Evolutionary conservation across 306 rosid species (phyloP).

Genomic region (Dalbergia cultrata): DNA sequence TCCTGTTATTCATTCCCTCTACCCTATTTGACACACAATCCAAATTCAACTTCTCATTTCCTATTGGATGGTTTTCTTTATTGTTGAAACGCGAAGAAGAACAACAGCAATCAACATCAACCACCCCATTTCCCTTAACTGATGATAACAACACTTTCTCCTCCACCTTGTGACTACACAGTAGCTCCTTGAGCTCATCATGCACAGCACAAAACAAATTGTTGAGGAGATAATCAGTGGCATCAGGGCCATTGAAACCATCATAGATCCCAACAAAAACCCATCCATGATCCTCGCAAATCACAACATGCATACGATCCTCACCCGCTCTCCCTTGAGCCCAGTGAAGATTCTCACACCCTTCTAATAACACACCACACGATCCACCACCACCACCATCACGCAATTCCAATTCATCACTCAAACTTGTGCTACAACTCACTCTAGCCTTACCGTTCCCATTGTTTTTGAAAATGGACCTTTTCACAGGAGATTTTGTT

Average conservation of each 20-base stretch:
- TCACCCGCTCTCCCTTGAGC: slow-evolving; percentile 92
- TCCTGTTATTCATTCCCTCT: neutral
- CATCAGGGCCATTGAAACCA: slow-evolving; percentile 95
- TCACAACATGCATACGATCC: slow-evolving; percentile 82
- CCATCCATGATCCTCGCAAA: slow-evolving; percentile 85
- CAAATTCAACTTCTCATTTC: slow-evolving; percentile 20
- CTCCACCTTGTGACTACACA: slow-evolving; percentile 53
- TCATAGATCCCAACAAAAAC: slow-evolving; percentile 87
- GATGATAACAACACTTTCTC: neutral
- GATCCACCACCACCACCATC: slow-evolving; percentile 30
- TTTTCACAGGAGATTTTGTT: slow-evolving; percentile 38
- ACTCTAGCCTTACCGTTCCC: slow-evolving; percentile 45
- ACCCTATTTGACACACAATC: slow-evolving; percentile 25
- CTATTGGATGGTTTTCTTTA: neutral
- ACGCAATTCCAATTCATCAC: slow-evolving; percentile 43
- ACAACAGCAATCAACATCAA: neutral
- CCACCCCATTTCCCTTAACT: neutral
- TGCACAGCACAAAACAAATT: slow-evolving; percentile 65
- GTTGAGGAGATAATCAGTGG: slow-evolving; percentile 77
- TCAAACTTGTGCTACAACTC: slow-evolving; percentile 48
- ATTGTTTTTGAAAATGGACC: slow-evolving; percentile 38
- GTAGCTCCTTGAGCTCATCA: slow-evolving; percentile 63
- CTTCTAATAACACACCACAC: slow-evolving; percentile 42
- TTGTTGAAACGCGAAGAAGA: slow-evolving; percentile 16
- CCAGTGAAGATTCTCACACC: slow-evolving; percentile 70